Evolutionary conservation across 108 stramenopile genomes (phyloP).

Genomic region (Stephanodiscus triporus): DNA sequence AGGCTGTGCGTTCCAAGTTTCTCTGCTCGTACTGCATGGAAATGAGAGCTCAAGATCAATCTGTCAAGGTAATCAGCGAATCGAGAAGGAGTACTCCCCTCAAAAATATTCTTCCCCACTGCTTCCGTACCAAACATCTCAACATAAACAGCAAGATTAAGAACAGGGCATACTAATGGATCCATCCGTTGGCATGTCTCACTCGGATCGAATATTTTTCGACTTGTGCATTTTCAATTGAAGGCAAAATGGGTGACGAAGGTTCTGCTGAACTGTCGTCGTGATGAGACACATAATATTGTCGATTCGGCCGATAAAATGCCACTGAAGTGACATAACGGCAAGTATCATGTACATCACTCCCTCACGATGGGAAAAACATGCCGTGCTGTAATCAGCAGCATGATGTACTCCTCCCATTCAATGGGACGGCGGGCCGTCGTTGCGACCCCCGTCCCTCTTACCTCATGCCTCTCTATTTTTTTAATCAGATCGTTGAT

Average conservation of each 20-base stretch:
- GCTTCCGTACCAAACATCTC: background rate
- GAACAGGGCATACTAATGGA: background rate
- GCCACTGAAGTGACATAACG: conserved; percentile 8
- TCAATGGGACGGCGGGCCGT: conserved; percentile 13
- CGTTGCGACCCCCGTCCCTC: conserved; percentile 7
- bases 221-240: conserved; percentile 8
- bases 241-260: background rate
- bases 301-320: conserved; percentile 8
- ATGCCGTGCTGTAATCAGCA: background rate
- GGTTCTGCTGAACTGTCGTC: background rate
- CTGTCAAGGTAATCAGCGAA: no score
- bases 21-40: background rate
- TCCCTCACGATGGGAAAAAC: background rate
- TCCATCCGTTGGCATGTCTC: background rate
- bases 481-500: no score
- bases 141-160: background rate
- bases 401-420: conserved; percentile 5
- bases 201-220: conserved; percentile 8
- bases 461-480: no score
- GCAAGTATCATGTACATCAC: background rate
- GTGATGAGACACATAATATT: conserved; percentile 4
- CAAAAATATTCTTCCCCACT: background rate
- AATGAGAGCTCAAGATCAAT: conserved; percentile 2
- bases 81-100: no score
- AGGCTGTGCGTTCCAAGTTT: conserved; percentile 11